These are phyloP conservation scores for Proteromonas lacertae DNA, from an alignment of 352 stramenopile species.

Conservation along the genomic window DNA sequence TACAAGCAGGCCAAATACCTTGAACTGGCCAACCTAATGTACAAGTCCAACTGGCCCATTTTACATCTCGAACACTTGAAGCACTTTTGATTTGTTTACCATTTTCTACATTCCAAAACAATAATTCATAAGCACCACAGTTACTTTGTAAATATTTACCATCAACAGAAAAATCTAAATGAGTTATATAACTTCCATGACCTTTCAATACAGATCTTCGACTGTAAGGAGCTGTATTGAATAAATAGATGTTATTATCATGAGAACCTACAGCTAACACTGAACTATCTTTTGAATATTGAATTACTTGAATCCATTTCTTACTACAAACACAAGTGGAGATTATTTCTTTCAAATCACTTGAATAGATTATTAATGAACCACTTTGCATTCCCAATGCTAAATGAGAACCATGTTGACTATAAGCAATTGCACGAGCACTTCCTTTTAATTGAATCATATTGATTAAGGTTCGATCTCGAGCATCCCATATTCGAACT, in stretches of 20 bases:
- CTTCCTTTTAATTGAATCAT: neutral
- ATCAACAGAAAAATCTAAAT: slow-evolving; percentile 36
- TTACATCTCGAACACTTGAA: slow-evolving; percentile 26
- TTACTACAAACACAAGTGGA: too few species aligned
- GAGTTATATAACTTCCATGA: slow-evolving; percentile 12
- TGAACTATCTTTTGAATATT: slow-evolving; percentile 36
- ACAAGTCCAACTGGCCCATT: slow-evolving; percentile 34
- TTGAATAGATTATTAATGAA: neutral
- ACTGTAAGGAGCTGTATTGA: slow-evolving; percentile 16
- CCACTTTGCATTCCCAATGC: slow-evolving; percentile 6
- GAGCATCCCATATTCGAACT: slow-evolving; percentile 33
- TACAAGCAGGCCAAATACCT: slow-evolving; percentile 19
- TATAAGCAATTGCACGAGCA: neutral
- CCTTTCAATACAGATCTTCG: slow-evolving; percentile 1
- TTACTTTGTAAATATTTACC: slow-evolving; percentile 6
- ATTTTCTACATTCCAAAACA: slow-evolving; percentile 1
- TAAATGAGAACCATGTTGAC: neutral
- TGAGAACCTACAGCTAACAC: slow-evolving; percentile 23
- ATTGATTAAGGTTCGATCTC: neutral
- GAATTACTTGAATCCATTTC: slow-evolving; percentile 20
- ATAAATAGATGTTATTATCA: slow-evolving; percentile 44
- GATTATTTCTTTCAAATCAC: too few species aligned
- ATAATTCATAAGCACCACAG: slow-evolving; percentile 1
- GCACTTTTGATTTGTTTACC: slow-evolving; percentile 16
- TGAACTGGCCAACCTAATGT: slow-evolving; percentile 40